phyloP scores from a whole-genome alignment of 805 yeast genomes.

The Wickerhamomyces chaumierensis region DNA sequence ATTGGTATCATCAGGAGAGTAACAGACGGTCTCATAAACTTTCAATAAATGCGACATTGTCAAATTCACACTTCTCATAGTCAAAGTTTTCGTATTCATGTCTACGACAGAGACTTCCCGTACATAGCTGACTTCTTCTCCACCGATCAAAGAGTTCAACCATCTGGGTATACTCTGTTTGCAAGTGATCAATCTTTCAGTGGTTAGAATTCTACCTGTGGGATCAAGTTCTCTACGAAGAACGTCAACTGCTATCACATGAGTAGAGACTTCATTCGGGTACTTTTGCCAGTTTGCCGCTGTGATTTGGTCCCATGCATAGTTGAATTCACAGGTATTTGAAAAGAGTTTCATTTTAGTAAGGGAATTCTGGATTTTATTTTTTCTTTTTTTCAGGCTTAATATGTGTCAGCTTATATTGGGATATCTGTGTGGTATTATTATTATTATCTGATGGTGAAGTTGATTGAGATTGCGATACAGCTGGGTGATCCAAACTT shows the following conservation, averaged over 20 bases:
- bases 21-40: constrained; percentile 82
- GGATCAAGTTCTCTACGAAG: constrained; percentile 62
- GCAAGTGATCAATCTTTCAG: constrained; percentile 82
- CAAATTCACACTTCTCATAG: constrained; percentile 76
- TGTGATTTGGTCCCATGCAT: constrained; percentile 90
- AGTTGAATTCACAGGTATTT: constrained; percentile 56
- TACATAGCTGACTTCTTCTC: constrained; percentile 62
- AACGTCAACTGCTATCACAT: constrained; percentile 89
- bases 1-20: constrained; percentile 52
- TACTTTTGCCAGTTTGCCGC: constrained; percentile 96
- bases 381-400: no score
- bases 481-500: no score
- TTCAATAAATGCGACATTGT: constrained; percentile 66
- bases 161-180: constrained; percentile 79
- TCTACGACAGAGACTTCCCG: constrained; percentile 86
- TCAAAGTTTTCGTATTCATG: constrained; percentile 46
- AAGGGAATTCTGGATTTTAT: no score
- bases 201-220: constrained; percentile 52
- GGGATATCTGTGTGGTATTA: no score
- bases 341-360: constrained; percentile 83
- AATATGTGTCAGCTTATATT: no score
- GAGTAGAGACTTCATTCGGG: constrained; percentile 89
- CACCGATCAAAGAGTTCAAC: constrained; percentile 66
- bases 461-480: no score
- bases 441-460: no score